Base-by-base conservation (phyloP, 371 early-diverging fungal species). In the Syncephalastrum sp. region DNA sequence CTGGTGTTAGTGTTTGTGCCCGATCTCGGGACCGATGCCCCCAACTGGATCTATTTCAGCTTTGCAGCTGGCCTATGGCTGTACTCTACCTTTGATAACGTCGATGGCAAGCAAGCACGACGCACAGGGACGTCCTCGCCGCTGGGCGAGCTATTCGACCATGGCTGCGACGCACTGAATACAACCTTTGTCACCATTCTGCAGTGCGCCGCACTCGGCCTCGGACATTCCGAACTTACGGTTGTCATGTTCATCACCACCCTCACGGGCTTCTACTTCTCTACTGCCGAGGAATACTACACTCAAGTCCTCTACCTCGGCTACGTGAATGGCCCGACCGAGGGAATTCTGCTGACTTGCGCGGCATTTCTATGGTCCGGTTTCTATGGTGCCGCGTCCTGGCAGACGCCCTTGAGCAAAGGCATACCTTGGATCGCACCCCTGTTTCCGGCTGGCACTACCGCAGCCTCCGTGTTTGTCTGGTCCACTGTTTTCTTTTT, bases 81-180 rank as follows among this genome's bases (percentile, higher is more conserved):
- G 33, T 98, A 98, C 71, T 93, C 93, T 50, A 94, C 97, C 15
- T 92, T 97, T 69, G 99, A 99, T 79, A 94, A 92, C 60, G 91
- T 99, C 19, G 99, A 99, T 74, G 99, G 99, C 48, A 93, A 94
- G 74, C 99, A 99, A 72, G 99, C 99, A n/a, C 82, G 99, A 49
- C 82, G 94, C 45, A 98, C 98, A n/a, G 89, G 91, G 13, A 81
- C 91, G 3, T 87, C 90, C 3, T 92, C 93, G 2, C 95, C 99
- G 6, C 81, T 99, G 14, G 99, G 99, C 29, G 97, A 98, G 76
- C 80, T 99, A 19, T 97, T 93, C 75, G 94, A 91, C 69, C 91
- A 91, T 63, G 97, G 97, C 10, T 93, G 95, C 67, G 97, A 96
- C 67, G 94, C 97, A 14, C 75, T 96, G 47, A 95, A 96, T 75